Conservation (phyloP, 495 filamentous ascomycete species). For the Neurospora cerealis region DNA sequence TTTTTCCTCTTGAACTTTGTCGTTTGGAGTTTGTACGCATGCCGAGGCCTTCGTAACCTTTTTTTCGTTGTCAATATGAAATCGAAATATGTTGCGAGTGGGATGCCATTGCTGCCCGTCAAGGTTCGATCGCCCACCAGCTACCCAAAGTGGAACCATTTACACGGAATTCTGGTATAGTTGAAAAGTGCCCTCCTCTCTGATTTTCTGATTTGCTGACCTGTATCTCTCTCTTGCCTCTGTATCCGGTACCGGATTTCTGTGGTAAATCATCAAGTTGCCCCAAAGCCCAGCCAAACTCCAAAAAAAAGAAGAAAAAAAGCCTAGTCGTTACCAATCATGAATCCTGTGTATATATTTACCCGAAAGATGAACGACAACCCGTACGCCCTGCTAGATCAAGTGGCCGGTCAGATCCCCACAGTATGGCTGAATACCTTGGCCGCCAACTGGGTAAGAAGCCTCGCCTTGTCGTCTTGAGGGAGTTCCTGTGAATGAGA, state of each 20-base stretch:
- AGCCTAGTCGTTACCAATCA: neutral
- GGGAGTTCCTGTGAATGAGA: conserved; percentile 50
- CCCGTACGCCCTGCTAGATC: neutral
- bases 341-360: neutral
- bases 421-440: conserved; percentile 56
- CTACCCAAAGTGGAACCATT: neutral
- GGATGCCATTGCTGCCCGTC: neutral
- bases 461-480: conserved; percentile 62
- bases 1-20: neutral
- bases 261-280: neutral
- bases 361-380: neutral
- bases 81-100: neutral
- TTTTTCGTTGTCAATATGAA: neutral
- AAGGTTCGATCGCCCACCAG: neutral
- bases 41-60: neutral
- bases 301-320: neutral
- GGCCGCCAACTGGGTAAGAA: conserved; percentile 65
- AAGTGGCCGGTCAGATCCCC: conserved; percentile 20
- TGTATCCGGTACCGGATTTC: neutral
- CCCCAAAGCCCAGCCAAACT: neutral
- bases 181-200: neutral
- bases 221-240: neutral
- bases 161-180: neutral
- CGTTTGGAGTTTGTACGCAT: neutral
- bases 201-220: neutral